These are phyloP conservation scores for Pseudogymnoascus sp. DNA, from an alignment of 2,329 filamentous ascomycete genomes.

Conservation along the genomic window DNA sequence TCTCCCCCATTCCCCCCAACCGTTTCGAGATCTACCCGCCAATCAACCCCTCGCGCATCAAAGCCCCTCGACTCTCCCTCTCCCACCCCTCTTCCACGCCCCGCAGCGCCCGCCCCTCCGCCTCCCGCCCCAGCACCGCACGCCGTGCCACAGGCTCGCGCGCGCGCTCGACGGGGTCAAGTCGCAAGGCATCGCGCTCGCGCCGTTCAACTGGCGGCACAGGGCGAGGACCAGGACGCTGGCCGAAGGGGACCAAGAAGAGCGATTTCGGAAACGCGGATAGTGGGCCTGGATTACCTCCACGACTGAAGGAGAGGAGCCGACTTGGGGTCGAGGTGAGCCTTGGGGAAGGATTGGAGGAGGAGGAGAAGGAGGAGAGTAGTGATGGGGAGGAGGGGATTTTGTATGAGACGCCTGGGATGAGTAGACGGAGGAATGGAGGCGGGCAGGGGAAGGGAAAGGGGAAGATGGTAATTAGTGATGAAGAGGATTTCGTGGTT, in stretches of 20 bases:
- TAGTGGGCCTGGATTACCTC: conserved; percentile 56
- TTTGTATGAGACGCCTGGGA: conserved; percentile 22
- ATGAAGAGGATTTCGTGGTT: conserved; percentile 29
- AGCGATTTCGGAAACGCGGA: conserved; percentile 59
- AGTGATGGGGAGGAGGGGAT: conserved; percentile 18
- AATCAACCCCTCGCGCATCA: conserved; percentile 39
- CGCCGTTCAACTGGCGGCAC: conserved; percentile 54
- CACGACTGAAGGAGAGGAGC: conserved; percentile 31
- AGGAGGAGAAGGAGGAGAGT: conserved; percentile 10
- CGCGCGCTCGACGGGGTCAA: conserved; percentile 17
- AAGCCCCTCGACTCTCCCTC: conserved; percentile 28
- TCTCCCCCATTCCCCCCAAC: conserved; percentile 50
- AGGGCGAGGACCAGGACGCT: conserved; percentile 55
- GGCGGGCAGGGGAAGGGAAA: conserved; percentile 13
- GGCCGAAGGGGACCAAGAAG: conserved; percentile 62
- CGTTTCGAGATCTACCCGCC: conserved; percentile 76
- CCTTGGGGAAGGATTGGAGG: conserved; percentile 18
- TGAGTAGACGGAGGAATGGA: conserved; percentile 13
- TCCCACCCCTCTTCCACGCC: conserved; percentile 16
- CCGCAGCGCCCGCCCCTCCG: conserved; percentile 14
- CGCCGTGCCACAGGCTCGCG: conserved; percentile 18
- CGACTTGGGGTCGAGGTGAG: conserved; percentile 25
- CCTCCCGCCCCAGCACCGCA: conserved; percentile 27
- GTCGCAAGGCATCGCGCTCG: conserved; percentile 27
- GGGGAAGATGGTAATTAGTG: conserved; percentile 16